Base-by-base conservation (phyloP, 176 grass and related monocot genomes). In the Avena eriantha region DNA sequence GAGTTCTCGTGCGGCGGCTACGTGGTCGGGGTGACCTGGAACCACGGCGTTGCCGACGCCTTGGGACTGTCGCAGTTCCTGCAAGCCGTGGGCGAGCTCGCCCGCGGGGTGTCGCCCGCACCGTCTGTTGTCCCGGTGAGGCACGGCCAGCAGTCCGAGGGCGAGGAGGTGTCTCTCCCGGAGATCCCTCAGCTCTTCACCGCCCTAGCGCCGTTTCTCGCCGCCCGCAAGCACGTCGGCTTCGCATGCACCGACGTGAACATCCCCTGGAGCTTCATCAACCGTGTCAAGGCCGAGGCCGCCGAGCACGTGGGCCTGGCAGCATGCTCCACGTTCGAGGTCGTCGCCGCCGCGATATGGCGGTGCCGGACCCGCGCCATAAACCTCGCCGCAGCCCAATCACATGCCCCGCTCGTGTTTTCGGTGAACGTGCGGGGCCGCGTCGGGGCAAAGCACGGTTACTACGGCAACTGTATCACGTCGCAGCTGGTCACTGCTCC, bases 1-100 rank as follows among this genome's bases (percentile, higher is more conserved):
- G n/a, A n/a, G n/a, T n/a, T n/a, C n/a, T n/a, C n/a, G n/a, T n/a
- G 79, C 10, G 81, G 88, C 21, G 83, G 88, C 18, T 86, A 78
- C 73, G 26, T 77, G 51, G 53, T 90, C 9, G 88, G 41, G 19
- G 46, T 82, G 36, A 23, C 72, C 3, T 90, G 50, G 71, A 78
- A 67, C 41, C 88, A 90, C n/a, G 61, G 13, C 36, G 8, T 86
- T 15, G 57, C 82, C 4, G 88, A 90, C 39, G 73, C 39, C 23
- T 41, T 65, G 0, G 75, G 85, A 1, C 1, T 86, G 23, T 67
- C 89, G 3, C 89, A 90, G 55, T 83, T 90, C 67, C 48, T 90
- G 1, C 60, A 35, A 2, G 84, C 89, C 16, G 35, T 84, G 1
- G 89, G 64, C 3, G 80, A 87, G 55, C 49, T 87, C 4, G 84